Conservation (phyloP, 169 alveolate genomes). For the Plasmodium inui region DNA sequence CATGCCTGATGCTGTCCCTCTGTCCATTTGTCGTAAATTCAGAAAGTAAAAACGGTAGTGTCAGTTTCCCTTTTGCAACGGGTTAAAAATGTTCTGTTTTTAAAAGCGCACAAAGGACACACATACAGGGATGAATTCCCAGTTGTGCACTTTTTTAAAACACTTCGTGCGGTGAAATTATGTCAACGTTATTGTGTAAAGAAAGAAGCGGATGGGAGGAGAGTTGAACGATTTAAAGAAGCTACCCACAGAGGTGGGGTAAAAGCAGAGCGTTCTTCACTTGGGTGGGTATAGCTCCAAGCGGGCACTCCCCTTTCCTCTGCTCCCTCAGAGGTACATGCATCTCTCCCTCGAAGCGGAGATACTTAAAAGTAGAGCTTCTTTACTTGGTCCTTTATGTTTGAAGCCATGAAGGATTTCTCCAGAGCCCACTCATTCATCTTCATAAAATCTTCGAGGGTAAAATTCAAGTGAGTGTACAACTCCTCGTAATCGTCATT, state of each 20-base stretch:
- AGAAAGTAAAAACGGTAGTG: background rate
- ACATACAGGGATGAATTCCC: background rate
- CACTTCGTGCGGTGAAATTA: background rate
- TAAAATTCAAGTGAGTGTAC: conserved; percentile 68
- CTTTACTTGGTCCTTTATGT: conserved; percentile 34
- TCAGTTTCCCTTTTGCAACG: background rate
- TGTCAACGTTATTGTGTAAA: background rate
- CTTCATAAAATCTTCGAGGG: conserved; percentile 73
- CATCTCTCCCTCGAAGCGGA: background rate
- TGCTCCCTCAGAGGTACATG: background rate
- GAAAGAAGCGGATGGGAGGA: background rate
- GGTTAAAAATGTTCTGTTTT: background rate
- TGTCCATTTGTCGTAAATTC: background rate
- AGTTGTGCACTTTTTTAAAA: background rate
- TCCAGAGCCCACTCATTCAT: conserved; percentile 79
- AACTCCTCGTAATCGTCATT: conserved; percentile 75
- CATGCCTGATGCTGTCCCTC: background rate
- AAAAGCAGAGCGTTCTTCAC: background rate
- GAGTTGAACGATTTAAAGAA: background rate
- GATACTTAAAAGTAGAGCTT: conserved; percentile 43
- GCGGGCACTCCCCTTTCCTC: background rate
- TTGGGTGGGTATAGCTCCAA: background rate
- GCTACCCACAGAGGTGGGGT: background rate
- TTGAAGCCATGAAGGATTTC: conserved; percentile 67
- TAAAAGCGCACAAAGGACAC: background rate